Evolutionary conservation across 306 rosid genomes (phyloP).

Genomic region (Sindora glabra): DNA sequence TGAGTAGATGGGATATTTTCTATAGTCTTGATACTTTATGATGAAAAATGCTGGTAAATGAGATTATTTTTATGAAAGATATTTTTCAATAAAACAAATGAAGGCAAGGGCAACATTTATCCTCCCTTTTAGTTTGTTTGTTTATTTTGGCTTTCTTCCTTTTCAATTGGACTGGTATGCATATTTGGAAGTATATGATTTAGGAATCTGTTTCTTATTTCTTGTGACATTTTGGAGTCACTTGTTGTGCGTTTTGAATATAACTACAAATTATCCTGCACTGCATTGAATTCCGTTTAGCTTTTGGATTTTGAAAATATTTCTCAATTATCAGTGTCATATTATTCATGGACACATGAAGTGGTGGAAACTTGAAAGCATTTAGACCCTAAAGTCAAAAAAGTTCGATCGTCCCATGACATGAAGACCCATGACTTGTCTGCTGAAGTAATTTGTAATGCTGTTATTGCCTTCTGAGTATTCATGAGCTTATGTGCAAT

Average conservation of each 20-base stretch:
- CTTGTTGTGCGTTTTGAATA: neutral
- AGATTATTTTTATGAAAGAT: no score
- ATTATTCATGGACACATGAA: neutral
- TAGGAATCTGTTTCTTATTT: neutral
- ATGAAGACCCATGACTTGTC: neutral
- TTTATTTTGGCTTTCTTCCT: no score
- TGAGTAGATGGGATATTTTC: no score
- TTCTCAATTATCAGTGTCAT: no score
- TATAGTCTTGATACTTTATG: no score
- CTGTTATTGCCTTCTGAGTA: no score
- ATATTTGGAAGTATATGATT: neutral
- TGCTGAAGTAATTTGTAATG: neutral
- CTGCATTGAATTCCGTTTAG: neutral
- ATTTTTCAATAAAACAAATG: no score
- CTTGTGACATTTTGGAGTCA: neutral
- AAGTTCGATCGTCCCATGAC: neutral
- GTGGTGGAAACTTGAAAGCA: neutral
- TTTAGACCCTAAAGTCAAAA: neutral
- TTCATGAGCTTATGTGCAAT: neutral
- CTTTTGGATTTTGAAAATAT: neutral
- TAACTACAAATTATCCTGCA: neutral
- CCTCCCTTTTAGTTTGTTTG: no score
- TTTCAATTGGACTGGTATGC: neutral
- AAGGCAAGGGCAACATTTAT: no score
- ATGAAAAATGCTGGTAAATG: no score